Conservation (phyloP, 768 basidiomycete genomes). For the Austroboletus eburneus region DNA sequence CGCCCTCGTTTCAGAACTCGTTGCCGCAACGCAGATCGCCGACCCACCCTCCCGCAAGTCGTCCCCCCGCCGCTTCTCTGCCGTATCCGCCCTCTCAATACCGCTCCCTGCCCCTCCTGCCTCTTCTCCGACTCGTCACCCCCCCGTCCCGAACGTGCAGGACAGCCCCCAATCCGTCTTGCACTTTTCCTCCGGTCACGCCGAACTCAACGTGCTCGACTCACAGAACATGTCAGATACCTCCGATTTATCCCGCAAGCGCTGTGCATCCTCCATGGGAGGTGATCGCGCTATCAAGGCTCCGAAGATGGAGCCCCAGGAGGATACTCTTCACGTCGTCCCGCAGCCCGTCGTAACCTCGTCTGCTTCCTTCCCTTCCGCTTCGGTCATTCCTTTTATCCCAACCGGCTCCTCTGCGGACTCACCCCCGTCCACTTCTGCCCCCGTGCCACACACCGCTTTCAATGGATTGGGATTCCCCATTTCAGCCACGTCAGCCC, state of each 20-base stretch:
- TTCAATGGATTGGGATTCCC: conserved; percentile 20
- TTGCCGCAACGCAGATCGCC: conserved; percentile 40
- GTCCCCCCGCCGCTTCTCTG: conserved; percentile 22
- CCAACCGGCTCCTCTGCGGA: conserved; percentile 5
- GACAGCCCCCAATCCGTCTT: conserved; percentile 23
- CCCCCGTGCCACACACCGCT: conserved; percentile 19
- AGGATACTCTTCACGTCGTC: conserved; percentile 34
- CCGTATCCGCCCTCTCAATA: conserved; percentile 27
- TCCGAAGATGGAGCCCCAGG: conserved; percentile 46
- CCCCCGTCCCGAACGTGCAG: conserved; percentile 16
- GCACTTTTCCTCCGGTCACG: conserved; percentile 13
- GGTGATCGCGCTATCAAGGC: conserved; percentile 45
- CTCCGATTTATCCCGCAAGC: conserved; percentile 46
- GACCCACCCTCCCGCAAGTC: conserved; percentile 33
- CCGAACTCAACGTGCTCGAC: conserved; percentile 21
- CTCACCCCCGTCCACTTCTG: conserved; percentile 33
- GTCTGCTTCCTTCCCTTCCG: conserved; percentile 12
- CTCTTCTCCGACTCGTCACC: conserved; percentile 19
- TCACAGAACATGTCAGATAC: conserved; percentile 25
- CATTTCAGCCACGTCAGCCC: conserved; percentile 17
- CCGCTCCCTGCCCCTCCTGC: conserved; percentile 37
- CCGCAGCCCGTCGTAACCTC: conserved; percentile 18
- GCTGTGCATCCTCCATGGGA: conserved; percentile 45
- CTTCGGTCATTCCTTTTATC: conserved; percentile 27
- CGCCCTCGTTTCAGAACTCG: conserved; percentile 49